phyloP scores from a whole-genome alignment of 768 basidiomycete genomes.

The Royoungia palumana region DNA sequence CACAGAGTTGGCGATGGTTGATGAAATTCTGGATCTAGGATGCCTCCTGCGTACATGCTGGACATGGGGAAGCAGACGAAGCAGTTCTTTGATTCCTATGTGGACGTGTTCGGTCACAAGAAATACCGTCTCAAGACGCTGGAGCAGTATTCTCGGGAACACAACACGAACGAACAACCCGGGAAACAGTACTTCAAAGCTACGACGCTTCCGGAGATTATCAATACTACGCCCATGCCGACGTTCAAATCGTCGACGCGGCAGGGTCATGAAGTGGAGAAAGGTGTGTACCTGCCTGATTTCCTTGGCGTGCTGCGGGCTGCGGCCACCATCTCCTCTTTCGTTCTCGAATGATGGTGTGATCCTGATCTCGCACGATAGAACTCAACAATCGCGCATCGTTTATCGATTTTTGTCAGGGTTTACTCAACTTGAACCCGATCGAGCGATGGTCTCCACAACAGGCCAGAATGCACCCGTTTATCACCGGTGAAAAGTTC shows the following conservation, averaged over 20 bases:
- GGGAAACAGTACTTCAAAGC: slow-evolving; percentile 99
- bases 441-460: slow-evolving; percentile 96
- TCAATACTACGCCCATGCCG: slow-evolving; percentile 93
- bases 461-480: slow-evolving; percentile 92
- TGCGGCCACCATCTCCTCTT: background rate
- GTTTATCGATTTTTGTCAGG: slow-evolving; percentile 97
- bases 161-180: slow-evolving; percentile 93
- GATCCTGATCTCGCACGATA: slow-evolving; percentile 33
- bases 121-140: slow-evolving; percentile 86
- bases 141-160: slow-evolving; percentile 94
- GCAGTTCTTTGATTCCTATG: slow-evolving; percentile 86
- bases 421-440: slow-evolving; percentile 90
- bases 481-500: slow-evolving; percentile 97
- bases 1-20: background rate
- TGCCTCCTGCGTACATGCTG: slow-evolving; percentile 89
- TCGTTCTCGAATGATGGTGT: slow-evolving; percentile 8
- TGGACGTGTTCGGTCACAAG: slow-evolving; percentile 75
- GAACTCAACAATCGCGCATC: slow-evolving; percentile 92
- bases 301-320: background rate
- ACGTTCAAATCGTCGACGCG: slow-evolving; percentile 70
- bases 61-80: slow-evolving; percentile 93
- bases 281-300: slow-evolving; percentile 51
- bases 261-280: slow-evolving; percentile 81
- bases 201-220: slow-evolving; percentile 88
- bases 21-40: slow-evolving; percentile 40